Conservation (phyloP, 2,329 filamentous ascomycete genomes). For the Bipolaris sorokiniana region DNA sequence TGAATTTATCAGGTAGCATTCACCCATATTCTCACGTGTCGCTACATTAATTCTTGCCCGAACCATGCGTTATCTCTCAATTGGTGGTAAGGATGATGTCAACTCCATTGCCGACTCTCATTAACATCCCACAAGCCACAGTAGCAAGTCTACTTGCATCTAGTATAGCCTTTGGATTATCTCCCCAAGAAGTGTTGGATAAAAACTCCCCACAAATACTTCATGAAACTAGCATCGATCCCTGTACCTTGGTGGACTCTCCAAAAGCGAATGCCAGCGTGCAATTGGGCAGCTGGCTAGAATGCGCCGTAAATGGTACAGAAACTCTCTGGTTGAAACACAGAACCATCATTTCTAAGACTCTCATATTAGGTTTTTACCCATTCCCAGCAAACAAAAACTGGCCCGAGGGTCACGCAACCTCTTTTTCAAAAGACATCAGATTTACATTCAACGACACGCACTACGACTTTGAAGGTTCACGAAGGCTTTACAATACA, state of each 20-base stretch:
- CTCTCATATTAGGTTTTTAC: slow-evolving; percentile 32
- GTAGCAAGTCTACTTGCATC: slow-evolving; percentile 6
- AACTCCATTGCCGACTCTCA: not conserved
- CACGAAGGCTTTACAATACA: slow-evolving; percentile 32
- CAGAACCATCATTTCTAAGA: not conserved
- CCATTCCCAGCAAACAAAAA: slow-evolving; percentile 40
- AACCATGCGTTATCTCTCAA: slow-evolving; percentile 10
- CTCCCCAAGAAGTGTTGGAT: slow-evolving; percentile 10
- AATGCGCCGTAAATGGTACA: slow-evolving; percentile 41
- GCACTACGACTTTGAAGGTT: slow-evolving; percentile 40
- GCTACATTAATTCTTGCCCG: not conserved
- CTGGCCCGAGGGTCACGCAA: slow-evolving; percentile 34
- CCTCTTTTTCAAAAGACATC: slow-evolving; percentile 35
- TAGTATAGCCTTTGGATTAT: slow-evolving; percentile 5
- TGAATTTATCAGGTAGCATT: not conserved
- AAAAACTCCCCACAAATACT: not conserved
- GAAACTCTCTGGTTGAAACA: not conserved
- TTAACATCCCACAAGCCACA: slow-evolving; percentile 5
- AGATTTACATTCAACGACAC: slow-evolving; percentile 43
- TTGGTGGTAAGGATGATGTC: slow-evolving; percentile 6
- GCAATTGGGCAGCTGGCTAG: slow-evolving; percentile 39
- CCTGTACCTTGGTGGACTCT: slow-evolving; percentile 33
- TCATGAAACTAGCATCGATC: slow-evolving; percentile 16
- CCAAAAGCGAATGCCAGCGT: slow-evolving; percentile 34
- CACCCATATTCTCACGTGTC: not conserved